Evolutionary conservation across 176 grass and related monocot species (phyloP), one percentile per base, ranked within the genome.

Genomic region (Leersia perrieri): DNA sequence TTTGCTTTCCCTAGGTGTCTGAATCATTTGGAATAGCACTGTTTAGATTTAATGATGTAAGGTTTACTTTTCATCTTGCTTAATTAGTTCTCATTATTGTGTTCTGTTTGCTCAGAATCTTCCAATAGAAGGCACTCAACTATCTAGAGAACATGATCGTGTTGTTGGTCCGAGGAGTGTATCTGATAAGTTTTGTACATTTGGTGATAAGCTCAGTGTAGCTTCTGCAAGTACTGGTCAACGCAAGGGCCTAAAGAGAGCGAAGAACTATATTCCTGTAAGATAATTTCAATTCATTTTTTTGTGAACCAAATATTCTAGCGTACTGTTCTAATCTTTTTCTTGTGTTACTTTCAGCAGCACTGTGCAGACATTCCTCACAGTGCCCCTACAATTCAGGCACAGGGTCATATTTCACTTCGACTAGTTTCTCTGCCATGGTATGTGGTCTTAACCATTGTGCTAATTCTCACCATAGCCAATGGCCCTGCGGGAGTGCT

Each of bases 121-220:
- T 29, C 55, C 88, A 67, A 38, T 63, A 73, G 96, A 98, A 88
- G 93, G 77, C 34, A 79, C 62, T 60, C 97, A 96, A 77, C 78
- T 92, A 70, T 79, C 95, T 53, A 89, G 88, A 87, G 90, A 93
- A 11, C 67, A 82, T 62, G 97, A 99, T 81, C 63, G 97, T 68
- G 91, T 99, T 74, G 96, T 99, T 49, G 93, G 97, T 38, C 87
- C 93, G 72, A 95, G 96, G 87, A 99, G 97, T 88, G 79, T 83
- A 58, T 74, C 89, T 75, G 95, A 98, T 76, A n/a, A n/a, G n/a
- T 84, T 98, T 80, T 90, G 95, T 79, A 73, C 90, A 47, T 89
- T 93, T 40, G 97, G 92, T 32, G 93, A 99, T 85, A 96, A 90
- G 80, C 77, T 98, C 57, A 90, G 83, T 40, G 89, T 81, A 42